Percentiles rank a stretch among this genome's conserved stretches.
Evolutionary conservation across 164 flowering plant genomes (phyloP).

Genomic region (Saururus chinensis): DNA sequence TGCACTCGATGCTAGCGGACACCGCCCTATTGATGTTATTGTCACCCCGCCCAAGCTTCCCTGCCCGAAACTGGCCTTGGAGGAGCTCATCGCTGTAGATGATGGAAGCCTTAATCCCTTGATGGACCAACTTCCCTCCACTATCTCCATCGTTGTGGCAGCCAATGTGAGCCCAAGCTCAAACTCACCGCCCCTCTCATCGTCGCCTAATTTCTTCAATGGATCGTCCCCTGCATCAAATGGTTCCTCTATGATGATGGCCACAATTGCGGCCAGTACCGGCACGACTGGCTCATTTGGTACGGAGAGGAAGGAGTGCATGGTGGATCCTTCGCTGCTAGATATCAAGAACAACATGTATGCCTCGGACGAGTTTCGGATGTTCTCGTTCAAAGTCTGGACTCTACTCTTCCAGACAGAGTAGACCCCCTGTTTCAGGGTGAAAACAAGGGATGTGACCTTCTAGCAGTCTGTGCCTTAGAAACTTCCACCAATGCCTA

Average conservation of each 20-base stretch:
- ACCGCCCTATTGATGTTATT: conserved; percentile 56
- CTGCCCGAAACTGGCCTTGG: conserved; percentile 28
- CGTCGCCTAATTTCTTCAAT: conserved; percentile 33
- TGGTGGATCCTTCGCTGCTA: conserved; percentile 75
- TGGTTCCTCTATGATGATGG: conserved; percentile 29
- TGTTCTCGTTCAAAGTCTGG: too few species aligned
- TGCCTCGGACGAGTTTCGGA: conserved; percentile 80
- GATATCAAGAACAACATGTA: conserved; percentile 90
- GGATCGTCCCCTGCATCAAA: conserved; percentile 49
- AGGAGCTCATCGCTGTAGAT: conserved; percentile 34
- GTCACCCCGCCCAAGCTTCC: conserved; percentile 52
- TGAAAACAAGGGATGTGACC: too few species aligned
- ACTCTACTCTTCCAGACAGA: too few species aligned
- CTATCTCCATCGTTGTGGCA: too few species aligned
- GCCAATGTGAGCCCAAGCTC: conserved; percentile 16
- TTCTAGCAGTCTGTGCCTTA: too few species aligned
- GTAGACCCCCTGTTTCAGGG: too few species aligned
- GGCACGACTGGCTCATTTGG: conserved; percentile 14
- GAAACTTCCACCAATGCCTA: too few species aligned
- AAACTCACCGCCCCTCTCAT: conserved; percentile 44
- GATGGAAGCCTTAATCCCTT: background rate
- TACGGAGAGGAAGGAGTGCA: conserved; percentile 75
- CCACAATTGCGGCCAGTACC: conserved; percentile 33
- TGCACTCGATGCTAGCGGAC: conserved; percentile 53
- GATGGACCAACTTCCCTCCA: background rate